phyloP scores from a whole-genome alignment of 306 rosid species.

The Abrus precatorius region DNA sequence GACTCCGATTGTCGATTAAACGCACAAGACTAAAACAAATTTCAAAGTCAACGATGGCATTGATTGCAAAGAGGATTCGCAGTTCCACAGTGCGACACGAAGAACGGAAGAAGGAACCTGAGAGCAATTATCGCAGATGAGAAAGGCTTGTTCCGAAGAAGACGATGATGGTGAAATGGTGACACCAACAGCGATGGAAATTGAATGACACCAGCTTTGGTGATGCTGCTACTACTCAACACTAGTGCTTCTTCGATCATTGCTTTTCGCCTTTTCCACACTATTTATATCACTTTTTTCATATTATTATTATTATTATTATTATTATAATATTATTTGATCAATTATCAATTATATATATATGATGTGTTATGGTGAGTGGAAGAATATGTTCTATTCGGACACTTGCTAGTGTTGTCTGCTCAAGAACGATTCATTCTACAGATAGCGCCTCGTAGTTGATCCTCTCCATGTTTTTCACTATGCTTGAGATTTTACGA shows the following conservation, averaged over 20 bases:
- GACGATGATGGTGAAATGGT: constrained; percentile 22
- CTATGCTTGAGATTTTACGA: too few relatives aligned
- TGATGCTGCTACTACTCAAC: constrained; percentile 1
- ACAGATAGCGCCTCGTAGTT: too few relatives aligned
- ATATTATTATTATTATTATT: background rate
- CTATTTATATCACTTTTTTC: constrained; percentile 9
- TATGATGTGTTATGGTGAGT: too few relatives aligned
- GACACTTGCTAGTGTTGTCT: too few relatives aligned
- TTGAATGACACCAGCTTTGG: constrained; percentile 14
- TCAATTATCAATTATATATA: too few relatives aligned
- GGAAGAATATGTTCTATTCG: too few relatives aligned
- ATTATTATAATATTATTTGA: too few relatives aligned
- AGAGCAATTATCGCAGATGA: constrained; percentile 24
- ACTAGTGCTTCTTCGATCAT: constrained; percentile 16
- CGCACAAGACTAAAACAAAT: constrained; percentile 12
- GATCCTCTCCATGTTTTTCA: too few relatives aligned
- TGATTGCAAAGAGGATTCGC: constrained; percentile 25
- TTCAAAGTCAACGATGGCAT: background rate
- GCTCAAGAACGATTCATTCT: too few relatives aligned
- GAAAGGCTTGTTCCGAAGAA: constrained; percentile 17
- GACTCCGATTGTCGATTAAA: constrained; percentile 25
- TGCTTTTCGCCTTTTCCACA: constrained; percentile 8
- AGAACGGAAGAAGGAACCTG: constrained; percentile 45
- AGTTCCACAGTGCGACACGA: background rate
- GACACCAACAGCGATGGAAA: constrained; percentile 22